These are phyloP conservation scores for Plantago major DNA, from an alignment of 257 asterid genomes.

Conservation along the genomic window DNA sequence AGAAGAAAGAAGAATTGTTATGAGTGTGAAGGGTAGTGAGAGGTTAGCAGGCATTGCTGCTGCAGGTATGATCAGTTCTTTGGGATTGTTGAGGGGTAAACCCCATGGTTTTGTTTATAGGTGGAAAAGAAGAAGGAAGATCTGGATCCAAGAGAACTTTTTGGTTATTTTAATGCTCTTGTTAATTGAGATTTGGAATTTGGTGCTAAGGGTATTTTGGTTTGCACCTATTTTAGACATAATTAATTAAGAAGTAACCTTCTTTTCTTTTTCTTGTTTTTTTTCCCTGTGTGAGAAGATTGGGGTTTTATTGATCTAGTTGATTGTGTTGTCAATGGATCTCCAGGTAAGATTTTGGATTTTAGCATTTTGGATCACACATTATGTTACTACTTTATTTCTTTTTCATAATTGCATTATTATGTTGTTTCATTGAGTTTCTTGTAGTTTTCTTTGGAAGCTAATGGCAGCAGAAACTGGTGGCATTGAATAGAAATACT, in stretches of 20 bases:
- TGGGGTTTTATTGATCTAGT: conserved; percentile 1
- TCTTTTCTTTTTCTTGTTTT: neutral
- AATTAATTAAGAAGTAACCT: neutral
- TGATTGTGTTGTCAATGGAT: conserved; percentile 29
- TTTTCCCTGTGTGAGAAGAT: neutral
- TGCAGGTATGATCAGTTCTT: conserved; percentile 33
- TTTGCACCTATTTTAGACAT: conserved; percentile 17
- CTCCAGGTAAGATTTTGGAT: conserved; percentile 29
- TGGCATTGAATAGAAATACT: conserved; percentile 23
- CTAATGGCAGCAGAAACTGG: conserved; percentile 25
- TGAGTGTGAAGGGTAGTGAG: conserved; percentile 26
- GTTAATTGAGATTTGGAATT: conserved; percentile 27
- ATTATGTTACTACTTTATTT: conserved; percentile 15
- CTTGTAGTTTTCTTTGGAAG: conserved; percentile 24
- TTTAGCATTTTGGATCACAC: conserved; percentile 25
- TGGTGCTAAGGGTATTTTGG: conserved; percentile 34
- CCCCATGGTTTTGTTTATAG: conserved; percentile 79
- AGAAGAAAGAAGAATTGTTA: conserved; percentile 17
- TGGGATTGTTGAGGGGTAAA: conserved; percentile 64
- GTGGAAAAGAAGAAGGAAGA: conserved; percentile 46
- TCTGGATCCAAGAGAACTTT: conserved; percentile 75
- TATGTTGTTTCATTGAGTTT: conserved; percentile 1
- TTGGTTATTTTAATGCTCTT: conserved; percentile 32
- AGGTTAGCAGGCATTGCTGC: conserved; percentile 59
- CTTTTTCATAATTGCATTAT: neutral